Percentiles rank a stretch among this genome's conserved stretches.
phyloP scores from a whole-genome alignment of 176 grass and related monocot genomes.

The Areca catechu region DNA sequence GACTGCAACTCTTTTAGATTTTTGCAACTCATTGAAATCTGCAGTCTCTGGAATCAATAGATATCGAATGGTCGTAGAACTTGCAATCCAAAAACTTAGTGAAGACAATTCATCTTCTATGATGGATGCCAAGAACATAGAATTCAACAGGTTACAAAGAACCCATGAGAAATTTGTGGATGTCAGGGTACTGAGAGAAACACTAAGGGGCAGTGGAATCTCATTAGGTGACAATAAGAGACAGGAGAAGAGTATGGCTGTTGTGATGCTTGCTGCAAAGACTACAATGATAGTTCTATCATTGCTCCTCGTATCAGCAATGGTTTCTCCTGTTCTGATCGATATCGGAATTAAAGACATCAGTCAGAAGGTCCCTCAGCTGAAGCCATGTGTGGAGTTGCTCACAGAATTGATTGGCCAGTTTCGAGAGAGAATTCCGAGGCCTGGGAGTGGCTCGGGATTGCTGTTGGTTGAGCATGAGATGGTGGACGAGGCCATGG shows the following conservation, averaged over 20 bases:
- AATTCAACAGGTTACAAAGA: conserved; percentile 13
- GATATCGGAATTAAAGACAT: conserved; percentile 4
- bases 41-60: conserved; percentile 50
- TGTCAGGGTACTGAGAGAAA: conserved; percentile 30
- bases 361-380: conserved; percentile 22
- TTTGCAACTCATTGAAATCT: conserved; percentile 75
- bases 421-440: conserved; percentile 31
- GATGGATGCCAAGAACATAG: conserved; percentile 10
- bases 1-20: too few relatives aligned
- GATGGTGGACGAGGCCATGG: too few relatives aligned
- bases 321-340: conserved; percentile 25
- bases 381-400: conserved; percentile 59
- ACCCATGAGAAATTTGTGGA: conserved; percentile 11
- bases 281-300: conserved; percentile 50
- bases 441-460: background rate
- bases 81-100: conserved; percentile 23
- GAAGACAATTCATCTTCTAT: conserved; percentile 5
- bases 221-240: too few relatives aligned
- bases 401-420: conserved; percentile 24
- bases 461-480: conserved; percentile 46
- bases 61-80: conserved; percentile 63
- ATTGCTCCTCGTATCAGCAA: conserved; percentile 39
- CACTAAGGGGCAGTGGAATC: too few relatives aligned
- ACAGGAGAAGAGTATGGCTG: conserved; percentile 29
- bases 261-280: conserved; percentile 66